Evolutionary conservation across 108 stramenopile species (phyloP).

Genomic region (Stephanodiscus triporus): DNA sequence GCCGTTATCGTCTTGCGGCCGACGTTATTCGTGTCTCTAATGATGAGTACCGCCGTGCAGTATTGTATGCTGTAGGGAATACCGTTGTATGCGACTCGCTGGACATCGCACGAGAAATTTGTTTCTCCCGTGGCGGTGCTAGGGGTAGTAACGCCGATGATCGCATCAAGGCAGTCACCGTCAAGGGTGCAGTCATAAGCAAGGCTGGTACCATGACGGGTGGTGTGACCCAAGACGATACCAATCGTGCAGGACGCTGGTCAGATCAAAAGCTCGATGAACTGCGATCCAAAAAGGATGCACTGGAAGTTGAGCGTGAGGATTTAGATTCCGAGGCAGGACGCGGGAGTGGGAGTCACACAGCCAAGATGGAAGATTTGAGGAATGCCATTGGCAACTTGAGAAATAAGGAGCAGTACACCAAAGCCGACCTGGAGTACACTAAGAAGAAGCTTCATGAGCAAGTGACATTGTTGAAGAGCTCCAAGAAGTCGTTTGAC

Average conservation of each 20-base stretch:
- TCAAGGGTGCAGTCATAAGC: slow-evolving; percentile 93
- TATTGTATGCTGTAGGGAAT: slow-evolving; percentile 93
- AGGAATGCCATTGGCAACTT: slow-evolving; percentile 71
- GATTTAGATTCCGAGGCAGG: slow-evolving; percentile 62
- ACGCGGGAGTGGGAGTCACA: slow-evolving; percentile 51
- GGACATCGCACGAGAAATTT: slow-evolving; percentile 88
- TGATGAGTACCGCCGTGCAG: slow-evolving; percentile 76
- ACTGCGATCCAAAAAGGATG: slow-evolving; percentile 70
- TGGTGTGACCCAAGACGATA: slow-evolving; percentile 78
- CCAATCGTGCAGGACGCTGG: slow-evolving; percentile 77
- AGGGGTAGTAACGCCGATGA: slow-evolving; percentile 41
- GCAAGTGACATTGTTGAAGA: slow-evolving; percentile 63
- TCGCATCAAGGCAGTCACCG: slow-evolving; percentile 94
- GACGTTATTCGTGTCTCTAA: slow-evolving; percentile 91
- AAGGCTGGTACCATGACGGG: slow-evolving; percentile 99
- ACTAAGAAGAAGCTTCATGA: slow-evolving; percentile 76
- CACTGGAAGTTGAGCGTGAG: slow-evolving; percentile 71
- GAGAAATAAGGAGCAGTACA: slow-evolving; percentile 71
- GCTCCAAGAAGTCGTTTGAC: slow-evolving; percentile 53
- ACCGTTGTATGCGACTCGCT: slow-evolving; percentile 94
- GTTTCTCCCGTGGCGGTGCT: slow-evolving; percentile 59
- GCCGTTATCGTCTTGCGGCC: slow-evolving; percentile 79
- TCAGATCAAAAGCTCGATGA: slow-evolving; percentile 74
- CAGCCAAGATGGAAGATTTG: slow-evolving; percentile 70
- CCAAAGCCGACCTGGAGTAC: slow-evolving; percentile 78